Conservation (phyloP, 169 alveolate genomes). For the Eimeria falciformis region DNA sequence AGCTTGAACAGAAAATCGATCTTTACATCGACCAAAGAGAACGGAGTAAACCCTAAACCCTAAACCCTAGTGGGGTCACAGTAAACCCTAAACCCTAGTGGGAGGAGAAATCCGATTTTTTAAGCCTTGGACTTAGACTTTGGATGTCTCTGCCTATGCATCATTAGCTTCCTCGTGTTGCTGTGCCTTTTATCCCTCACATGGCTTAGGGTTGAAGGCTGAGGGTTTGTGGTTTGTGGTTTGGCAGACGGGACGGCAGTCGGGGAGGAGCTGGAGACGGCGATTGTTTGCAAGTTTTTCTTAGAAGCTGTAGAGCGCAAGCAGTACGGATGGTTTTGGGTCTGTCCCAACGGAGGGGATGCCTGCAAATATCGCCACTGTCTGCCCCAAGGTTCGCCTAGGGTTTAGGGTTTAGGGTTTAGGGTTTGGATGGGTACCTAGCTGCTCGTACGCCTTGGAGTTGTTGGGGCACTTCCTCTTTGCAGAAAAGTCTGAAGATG, state of each 20-base stretch:
- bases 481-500: no score
- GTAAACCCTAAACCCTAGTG: not conserved
- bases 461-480: not conserved
- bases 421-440: not conserved
- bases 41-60: constrained; percentile 77
- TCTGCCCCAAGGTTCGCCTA: constrained; percentile 96
- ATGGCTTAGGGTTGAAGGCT: not conserved
- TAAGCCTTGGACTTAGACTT: no score
- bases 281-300: constrained; percentile 96
- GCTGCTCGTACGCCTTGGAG: not conserved
- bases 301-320: constrained; percentile 96
- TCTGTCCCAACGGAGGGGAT: constrained; percentile 99
- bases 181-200: no score
- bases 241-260: no score
- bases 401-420: constrained; percentile 9
- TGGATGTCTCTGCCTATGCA: no score
- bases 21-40: constrained; percentile 96
- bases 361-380: constrained; percentile 98
- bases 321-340: constrained; percentile 99
- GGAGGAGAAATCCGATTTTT: no score
- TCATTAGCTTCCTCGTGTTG: no score
- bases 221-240: not conserved
- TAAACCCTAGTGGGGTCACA: constrained; percentile 9
- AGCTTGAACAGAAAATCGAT: constrained; percentile 93
- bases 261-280: constrained; percentile 85